Conservation (phyloP, 208 protist genomes). For the Angomonas ambiguus region DNA sequence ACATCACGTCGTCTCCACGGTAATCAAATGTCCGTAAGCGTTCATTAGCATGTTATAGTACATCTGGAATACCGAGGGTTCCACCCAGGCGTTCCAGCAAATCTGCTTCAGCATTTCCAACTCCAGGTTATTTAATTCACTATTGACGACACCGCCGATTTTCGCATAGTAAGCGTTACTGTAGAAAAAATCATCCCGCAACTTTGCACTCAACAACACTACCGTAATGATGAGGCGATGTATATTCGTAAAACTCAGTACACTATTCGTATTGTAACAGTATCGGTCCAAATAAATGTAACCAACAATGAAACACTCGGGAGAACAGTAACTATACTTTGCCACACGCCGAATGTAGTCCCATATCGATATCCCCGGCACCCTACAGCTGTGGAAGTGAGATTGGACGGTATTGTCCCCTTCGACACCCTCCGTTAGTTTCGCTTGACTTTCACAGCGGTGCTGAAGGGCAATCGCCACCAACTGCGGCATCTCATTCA, state of each 20-base stretch:
- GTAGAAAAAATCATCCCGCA: constrained; percentile 88
- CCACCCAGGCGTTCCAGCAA: constrained; percentile 82
- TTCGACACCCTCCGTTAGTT: neutral
- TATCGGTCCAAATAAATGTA: constrained; percentile 91
- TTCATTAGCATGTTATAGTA: constrained; percentile 15
- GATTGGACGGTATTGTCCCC: constrained; percentile 17
- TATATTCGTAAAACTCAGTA: constrained; percentile 53
- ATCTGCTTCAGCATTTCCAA: constrained; percentile 78
- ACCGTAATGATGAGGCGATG: constrained; percentile 88
- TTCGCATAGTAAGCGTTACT: constrained; percentile 90
- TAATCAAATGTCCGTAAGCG: neutral
- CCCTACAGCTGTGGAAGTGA: constrained; percentile 67
- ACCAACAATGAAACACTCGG: constrained; percentile 89
- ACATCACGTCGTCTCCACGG: too few species aligned
- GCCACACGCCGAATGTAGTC: constrained; percentile 89
- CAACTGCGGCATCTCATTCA: constrained; percentile 46
- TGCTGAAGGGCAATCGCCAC: constrained; percentile 57
- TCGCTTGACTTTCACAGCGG: constrained; percentile 37
- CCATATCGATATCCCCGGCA: constrained; percentile 78
- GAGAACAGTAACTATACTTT: constrained; percentile 85
- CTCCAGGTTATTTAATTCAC: constrained; percentile 86
- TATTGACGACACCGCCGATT: constrained; percentile 76
- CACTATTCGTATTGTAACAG: constrained; percentile 38
- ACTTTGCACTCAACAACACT: constrained; percentile 85
- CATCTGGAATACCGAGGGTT: constrained; percentile 45